Base-by-base conservation (phyloP, 2,329 filamentous ascomycete genomes). In the Cytospora schulzeri region DNA sequence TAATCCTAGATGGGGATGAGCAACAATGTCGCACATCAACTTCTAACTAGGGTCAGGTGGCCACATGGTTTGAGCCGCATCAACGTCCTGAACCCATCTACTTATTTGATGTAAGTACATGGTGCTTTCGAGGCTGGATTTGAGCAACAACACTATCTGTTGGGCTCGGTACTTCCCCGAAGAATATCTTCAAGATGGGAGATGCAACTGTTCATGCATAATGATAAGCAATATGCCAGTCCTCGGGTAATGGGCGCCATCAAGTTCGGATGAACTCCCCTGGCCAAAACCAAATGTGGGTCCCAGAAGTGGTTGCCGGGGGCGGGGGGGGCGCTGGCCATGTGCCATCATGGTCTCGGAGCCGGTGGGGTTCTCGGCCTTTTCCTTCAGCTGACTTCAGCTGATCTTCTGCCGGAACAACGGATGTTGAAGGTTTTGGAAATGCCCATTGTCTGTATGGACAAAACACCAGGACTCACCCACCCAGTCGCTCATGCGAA, bases 21-120 rank as follows among this genome's bases (percentile, higher is more conserved):
- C 57, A 60, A 38, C 54, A 57, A 55, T 58, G 64, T 63, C 64
- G 64, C 61, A 66, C 64, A 64, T 66, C 45, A 33, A 60, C 48
- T 52, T 56, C 48, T 38, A 38, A 56, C 57, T 51, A 59, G 62
- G 62, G 54, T 45, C 33, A 29, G 50, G 35, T 57, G 65, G 48
- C 65, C 65, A 67, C 65, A 67, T 67, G 65, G 62, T 60, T 67
- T 67, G 62, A 67, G 65, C 65, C 65, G 65, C 65, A 67, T 67
- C 65, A 53, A 62, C 60, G 45, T 62, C 60, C 60, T 56, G 28
- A 53, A 56, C 38, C 52, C 31, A 55, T 38, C 26, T n/a, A n/a
- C n/a, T n/a, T n/a, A n/a, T n/a, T n/a, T n/a, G n/a, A n/a, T n/a
- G n/a, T n/a, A n/a, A n/a, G n/a, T 50, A 24, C 15, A 33, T 19